These are phyloP conservation scores for Carex kokanica DNA, from an alignment of 176 grass and related monocot genomes.

Conservation along the genomic window DNA sequence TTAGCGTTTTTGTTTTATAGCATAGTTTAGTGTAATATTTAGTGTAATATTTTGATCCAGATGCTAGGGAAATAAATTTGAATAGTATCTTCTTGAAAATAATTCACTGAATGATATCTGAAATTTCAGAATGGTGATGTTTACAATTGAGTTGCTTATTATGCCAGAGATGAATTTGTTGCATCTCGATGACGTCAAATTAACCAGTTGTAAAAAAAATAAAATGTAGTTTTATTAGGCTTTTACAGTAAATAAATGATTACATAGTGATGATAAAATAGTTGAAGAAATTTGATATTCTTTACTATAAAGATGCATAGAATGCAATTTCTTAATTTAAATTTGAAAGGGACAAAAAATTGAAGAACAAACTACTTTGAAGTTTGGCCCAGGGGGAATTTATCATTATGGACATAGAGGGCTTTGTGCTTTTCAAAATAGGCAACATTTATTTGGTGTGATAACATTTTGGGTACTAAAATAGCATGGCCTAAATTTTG, in stretches of 20 bases:
- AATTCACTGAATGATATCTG: neutral
- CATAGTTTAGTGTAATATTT: conserved; percentile 12
- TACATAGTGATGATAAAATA: neutral
- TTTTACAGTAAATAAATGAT: neutral
- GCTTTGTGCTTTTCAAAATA: neutral
- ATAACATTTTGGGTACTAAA: neutral
- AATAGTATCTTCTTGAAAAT: neutral
- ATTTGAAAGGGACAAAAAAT: too few relatives aligned
- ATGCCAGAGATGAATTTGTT: neutral
- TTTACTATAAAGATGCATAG: neutral
- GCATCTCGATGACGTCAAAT: neutral
- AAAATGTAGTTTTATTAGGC: too few relatives aligned
- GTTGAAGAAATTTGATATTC: neutral
- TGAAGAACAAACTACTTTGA: neutral
- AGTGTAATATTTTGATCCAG: conserved; percentile 15
- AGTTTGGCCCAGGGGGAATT: too few relatives aligned
- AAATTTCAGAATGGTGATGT: neutral
- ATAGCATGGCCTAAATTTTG: neutral
- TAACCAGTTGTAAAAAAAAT: neutral
- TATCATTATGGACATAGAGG: neutral
- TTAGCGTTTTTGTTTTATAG: conserved; percentile 1
- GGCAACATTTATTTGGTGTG: neutral
- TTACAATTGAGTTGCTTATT: neutral
- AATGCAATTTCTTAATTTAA: neutral
- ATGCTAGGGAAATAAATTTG: neutral